Conservation (phyloP, 768 basidiomycete species). For the Podaxis rugospora region DNA sequence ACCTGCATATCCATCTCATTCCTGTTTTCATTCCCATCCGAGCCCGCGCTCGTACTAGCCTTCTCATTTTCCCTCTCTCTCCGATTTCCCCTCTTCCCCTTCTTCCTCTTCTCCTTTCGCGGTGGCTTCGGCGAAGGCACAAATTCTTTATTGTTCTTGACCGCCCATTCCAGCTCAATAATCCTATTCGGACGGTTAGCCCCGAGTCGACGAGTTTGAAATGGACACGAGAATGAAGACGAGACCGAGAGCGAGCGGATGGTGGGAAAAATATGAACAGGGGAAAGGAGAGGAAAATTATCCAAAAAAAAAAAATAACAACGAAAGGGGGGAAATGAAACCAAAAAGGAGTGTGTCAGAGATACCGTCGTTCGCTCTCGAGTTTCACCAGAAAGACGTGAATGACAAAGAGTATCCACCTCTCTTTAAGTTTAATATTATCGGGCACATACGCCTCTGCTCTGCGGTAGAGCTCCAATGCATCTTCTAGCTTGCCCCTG, state of each 20-base stretch:
- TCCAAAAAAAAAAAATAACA: conserved; percentile 23
- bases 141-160: conserved; percentile 57
- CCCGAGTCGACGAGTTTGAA: not conserved
- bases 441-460: conserved; percentile 84
- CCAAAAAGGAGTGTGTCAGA: conserved; percentile 23
- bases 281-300: not conserved
- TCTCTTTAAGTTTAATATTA: conserved; percentile 80
- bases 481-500: conserved; percentile 78
- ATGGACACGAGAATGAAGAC: not conserved
- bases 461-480: conserved; percentile 78
- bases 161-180: conserved; percentile 78
- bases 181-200: conserved; percentile 42
- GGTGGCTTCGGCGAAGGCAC: conserved; percentile 53
- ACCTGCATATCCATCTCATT: conserved; percentile 21
- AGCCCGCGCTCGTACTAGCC: conserved; percentile 7
- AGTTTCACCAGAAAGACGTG: conserved; percentile 56
- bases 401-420: conserved; percentile 75
- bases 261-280: conserved; percentile 12
- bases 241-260: conserved; percentile 18
- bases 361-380: conserved; percentile 18
- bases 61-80: conserved; percentile 23
- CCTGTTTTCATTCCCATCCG: not conserved
- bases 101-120: conserved; percentile 33
- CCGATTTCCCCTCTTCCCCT: conserved; percentile 23
- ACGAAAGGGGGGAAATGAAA: conserved; percentile 24